phyloP scores from a whole-genome alignment of 306 rosid genomes.

The Rosa lucieae region DNA sequence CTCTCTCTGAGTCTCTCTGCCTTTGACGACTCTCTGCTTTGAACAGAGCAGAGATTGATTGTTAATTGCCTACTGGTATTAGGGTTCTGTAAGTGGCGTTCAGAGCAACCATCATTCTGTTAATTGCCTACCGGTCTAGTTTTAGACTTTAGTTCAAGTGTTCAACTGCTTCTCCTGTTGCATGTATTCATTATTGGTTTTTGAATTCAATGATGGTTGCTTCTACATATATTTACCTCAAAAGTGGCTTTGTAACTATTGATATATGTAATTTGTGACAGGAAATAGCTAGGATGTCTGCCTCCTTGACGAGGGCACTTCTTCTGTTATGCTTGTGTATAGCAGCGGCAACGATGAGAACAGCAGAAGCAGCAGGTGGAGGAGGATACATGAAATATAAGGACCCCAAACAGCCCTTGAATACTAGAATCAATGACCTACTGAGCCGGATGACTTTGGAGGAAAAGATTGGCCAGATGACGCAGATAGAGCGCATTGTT shows the following conservation, averaged over 20 bases:
- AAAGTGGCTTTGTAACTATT: too few species aligned
- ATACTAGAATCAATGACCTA: slow-evolving; percentile 28
- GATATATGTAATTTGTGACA: not conserved
- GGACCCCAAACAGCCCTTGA: slow-evolving; percentile 37
- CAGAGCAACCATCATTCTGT: too few species aligned
- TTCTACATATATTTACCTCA: too few species aligned
- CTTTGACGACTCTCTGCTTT: not conserved
- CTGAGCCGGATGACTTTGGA: slow-evolving; percentile 30
- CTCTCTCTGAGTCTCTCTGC: too few species aligned
- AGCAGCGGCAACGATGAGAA: not conserved
- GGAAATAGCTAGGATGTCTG: slow-evolving; percentile 2
- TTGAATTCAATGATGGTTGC: too few species aligned
- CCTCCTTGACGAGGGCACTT: slow-evolving; percentile 5
- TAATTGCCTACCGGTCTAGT: not conserved
- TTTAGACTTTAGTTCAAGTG: too few species aligned
- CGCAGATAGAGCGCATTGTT: slow-evolving; percentile 31
- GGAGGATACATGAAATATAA: slow-evolving; percentile 21
- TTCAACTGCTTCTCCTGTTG: not conserved
- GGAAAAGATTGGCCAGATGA: slow-evolving; percentile 49
- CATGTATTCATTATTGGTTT: not conserved
- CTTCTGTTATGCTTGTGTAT: slow-evolving; percentile 2
- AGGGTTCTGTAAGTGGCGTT: not conserved
- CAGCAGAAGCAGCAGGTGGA: slow-evolving; percentile 2
- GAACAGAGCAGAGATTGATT: not conserved
- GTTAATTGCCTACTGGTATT: too few species aligned